Percentiles rank a stretch among this genome's conserved stretches.
These are phyloP conservation scores for Trametes sanguinea DNA, from an alignment of 768 basidiomycete genomes.

Conservation along the genomic window DNA sequence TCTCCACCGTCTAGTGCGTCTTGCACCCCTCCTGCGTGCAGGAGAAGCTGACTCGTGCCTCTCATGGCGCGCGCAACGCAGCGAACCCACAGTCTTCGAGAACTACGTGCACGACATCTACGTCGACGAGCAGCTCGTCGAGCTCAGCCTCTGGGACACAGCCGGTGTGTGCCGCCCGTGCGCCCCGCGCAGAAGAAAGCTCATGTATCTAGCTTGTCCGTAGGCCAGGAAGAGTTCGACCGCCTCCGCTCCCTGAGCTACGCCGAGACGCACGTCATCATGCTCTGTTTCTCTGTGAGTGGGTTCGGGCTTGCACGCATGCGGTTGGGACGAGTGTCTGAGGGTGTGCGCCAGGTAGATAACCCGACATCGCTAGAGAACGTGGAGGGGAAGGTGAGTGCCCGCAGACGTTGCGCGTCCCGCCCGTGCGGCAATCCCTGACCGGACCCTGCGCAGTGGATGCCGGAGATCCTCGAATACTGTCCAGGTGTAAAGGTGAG, in stretches of 20 bases:
- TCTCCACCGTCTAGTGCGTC: slow-evolving; percentile 89
- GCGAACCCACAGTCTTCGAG: slow-evolving; percentile 95
- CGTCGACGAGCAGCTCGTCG: slow-evolving; percentile 85
- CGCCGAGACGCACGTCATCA: slow-evolving; percentile 93
- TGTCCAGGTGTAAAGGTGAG: slow-evolving; percentile 93
- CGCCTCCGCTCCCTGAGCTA: slow-evolving; percentile 91
- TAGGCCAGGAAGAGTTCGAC: slow-evolving; percentile 96
- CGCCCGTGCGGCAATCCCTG: not conserved
- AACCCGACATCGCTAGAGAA: slow-evolving; percentile 96
- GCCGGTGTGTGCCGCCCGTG: slow-evolving; percentile 61
- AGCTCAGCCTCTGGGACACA: slow-evolving; percentile 96
- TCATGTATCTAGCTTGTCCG: slow-evolving; percentile 33
- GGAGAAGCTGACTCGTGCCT: not conserved
- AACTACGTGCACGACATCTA: slow-evolving; percentile 92
- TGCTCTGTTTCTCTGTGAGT: slow-evolving; percentile 93
- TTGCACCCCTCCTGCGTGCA: not conserved
- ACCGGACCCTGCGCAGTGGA: slow-evolving; percentile 63
- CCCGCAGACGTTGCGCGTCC: too few relatives aligned
- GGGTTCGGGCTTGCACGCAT: not conserved
- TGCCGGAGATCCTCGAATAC: slow-evolving; percentile 88
- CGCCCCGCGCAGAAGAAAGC: not conserved
- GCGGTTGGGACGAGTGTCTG: not conserved
- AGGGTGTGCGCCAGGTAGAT: slow-evolving; percentile 60
- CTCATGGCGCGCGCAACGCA: slow-evolving; percentile 30
- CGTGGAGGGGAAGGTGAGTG: slow-evolving; percentile 81